Evolutionary conservation across 805 yeast species (phyloP).

Genomic region (Metschnikowia continentalis): DNA sequence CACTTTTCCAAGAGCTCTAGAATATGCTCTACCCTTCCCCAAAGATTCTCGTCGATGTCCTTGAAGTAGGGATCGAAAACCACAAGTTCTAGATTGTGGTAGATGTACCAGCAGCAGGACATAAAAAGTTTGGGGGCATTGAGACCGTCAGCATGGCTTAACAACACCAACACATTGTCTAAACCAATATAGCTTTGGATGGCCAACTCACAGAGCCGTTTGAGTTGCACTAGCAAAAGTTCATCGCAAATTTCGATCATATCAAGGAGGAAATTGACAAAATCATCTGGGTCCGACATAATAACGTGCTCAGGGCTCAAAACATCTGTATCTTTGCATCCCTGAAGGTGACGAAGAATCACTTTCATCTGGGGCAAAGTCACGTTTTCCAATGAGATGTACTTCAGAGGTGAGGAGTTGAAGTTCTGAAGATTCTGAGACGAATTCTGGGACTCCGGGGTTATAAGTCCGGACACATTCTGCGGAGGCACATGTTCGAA

Average conservation of each 20-base stretch:
- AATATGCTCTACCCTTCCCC: constrained; percentile 26
- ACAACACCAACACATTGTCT: constrained; percentile 56
- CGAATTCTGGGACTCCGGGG: no score
- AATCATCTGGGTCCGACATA: constrained; percentile 39
- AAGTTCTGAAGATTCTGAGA: no score
- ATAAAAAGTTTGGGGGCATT: constrained; percentile 53
- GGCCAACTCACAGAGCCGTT: constrained; percentile 56
- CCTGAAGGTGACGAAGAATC: constrained; percentile 55
- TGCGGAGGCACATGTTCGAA: no score
- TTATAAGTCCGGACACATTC: no score
- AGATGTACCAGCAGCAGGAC: constrained; percentile 65
- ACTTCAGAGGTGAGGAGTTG: no score
- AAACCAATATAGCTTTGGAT: constrained; percentile 52
- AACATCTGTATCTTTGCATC: constrained; percentile 40
- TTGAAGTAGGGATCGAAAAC: constrained; percentile 43
- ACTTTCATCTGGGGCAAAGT: constrained; percentile 41
- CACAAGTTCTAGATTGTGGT: constrained; percentile 58
- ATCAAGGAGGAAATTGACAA: constrained; percentile 53
- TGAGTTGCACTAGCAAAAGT: constrained; percentile 54
- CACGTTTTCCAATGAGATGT: constrained; percentile 37
- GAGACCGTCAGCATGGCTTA: constrained; percentile 50
- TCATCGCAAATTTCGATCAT: constrained; percentile 61
- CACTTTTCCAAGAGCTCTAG: constrained; percentile 27
- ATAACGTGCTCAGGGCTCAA: background rate
- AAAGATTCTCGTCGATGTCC: constrained; percentile 25